Base-by-base conservation (phyloP, 1,284 basidiomycete species). In the Chiua sp. region DNA sequence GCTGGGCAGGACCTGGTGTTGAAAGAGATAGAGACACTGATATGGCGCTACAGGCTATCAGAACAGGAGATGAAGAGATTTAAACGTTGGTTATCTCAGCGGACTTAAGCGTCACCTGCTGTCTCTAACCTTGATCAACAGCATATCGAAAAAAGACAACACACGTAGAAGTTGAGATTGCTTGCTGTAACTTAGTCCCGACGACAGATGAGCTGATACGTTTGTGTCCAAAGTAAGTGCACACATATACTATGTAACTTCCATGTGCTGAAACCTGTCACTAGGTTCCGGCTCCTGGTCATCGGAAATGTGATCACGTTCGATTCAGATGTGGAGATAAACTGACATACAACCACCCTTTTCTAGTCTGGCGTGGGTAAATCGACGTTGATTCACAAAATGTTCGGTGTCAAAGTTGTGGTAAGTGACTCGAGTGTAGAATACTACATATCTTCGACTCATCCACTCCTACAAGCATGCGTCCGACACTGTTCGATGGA, bases 341-440 rank as follows among this genome's bases (percentile, higher is more conserved):
- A 39, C 37, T 39, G 15, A 49, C 26, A 46, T 37, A 18, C 26
- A 23, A 47, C 60, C 20, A 51, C n/a, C 10, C 3, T 2, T 4
- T 23, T 30, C 23, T 47, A 66, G 67, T 49, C 67, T 10, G 65
- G 67, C 3, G 65, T 62, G 22, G 65, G 65, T 18, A 69, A 69
- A 55, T 57, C 30, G 4, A 10, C 30, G 13, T 55, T 66, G 10
- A 57, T 69, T 18, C 26, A 16, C 3, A 57, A 18, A 30, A 47
- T 68, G 4, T 66, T 69, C 33, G 62, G 56, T 4, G 65, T 69
- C 3, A 4, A 47, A 7, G 26, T 35, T 3, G 49, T 65, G 5
- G 64, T 69, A 37, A 58, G 59, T 39, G 15, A 30, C n/a, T 49
- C 32, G 30, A 44, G 23, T 23, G 15, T 3, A 4, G 8, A 20